A percentile compares a stretch with the other conserved stretches of the same genome.
Evolutionary conservation across 306 rosid genomes (phyloP).

Genomic region (Datisca glomerata): DNA sequence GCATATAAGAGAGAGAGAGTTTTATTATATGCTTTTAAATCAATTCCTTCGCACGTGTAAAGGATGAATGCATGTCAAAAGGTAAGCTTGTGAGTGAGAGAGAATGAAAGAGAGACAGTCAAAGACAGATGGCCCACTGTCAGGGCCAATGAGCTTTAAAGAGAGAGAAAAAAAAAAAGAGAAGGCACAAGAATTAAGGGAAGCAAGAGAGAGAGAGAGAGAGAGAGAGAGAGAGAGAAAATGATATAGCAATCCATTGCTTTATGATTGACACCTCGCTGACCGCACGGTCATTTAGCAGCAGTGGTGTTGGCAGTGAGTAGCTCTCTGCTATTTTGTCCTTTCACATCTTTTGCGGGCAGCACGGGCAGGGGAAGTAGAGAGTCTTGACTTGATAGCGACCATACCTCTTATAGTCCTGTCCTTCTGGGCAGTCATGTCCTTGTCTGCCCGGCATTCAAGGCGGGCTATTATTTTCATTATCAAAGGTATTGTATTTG

Average conservation of each 20-base stretch:
- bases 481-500: too few relatives aligned
- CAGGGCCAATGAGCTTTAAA: conserved; percentile 12
- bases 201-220: not conserved
- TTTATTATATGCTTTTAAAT: too few relatives aligned
- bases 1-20: conserved; percentile 11
- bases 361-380: conserved; percentile 28
- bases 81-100: conserved; percentile 26
- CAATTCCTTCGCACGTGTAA: conserved; percentile 24
- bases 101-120: conserved; percentile 16
- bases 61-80: conserved; percentile 21
- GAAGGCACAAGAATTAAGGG: not conserved
- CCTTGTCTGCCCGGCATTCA: conserved; percentile 62
- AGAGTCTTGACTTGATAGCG: conserved; percentile 14
- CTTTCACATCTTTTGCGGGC: conserved; percentile 36
- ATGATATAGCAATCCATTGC: conserved; percentile 53
- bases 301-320: conserved; percentile 11
- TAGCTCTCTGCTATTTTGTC: conserved; percentile 20
- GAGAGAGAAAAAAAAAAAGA: not conserved
- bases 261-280: conserved; percentile 55
- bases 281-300: conserved; percentile 44
- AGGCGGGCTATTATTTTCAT: conserved; percentile 44
- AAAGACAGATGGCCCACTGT: conserved; percentile 11
- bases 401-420: conserved; percentile 25
- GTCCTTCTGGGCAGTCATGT: conserved; percentile 23
- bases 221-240: conserved; percentile 6